phyloP scores from a whole-genome alignment of 495 filamentous ascomycete genomes.

The Niebla homalea region DNA sequence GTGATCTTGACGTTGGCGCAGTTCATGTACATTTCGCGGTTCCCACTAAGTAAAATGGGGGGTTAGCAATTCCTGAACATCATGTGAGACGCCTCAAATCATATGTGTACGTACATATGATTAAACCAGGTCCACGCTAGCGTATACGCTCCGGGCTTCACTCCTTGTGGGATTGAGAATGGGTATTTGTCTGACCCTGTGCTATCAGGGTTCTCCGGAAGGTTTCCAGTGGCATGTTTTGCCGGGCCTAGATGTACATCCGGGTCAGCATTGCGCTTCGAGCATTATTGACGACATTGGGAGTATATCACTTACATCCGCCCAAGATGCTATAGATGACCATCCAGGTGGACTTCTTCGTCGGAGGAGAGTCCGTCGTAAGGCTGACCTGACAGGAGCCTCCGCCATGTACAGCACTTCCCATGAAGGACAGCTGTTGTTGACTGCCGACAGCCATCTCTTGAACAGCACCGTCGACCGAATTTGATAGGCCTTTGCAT shows the following conservation, averaged over 20 bases:
- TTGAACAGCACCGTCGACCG: not conserved
- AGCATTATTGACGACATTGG: too few species aligned
- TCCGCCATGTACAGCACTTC: slow-evolving; percentile 11
- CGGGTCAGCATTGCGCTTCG: too few species aligned
- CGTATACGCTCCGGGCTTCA: slow-evolving; percentile 36
- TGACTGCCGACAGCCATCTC: slow-evolving; percentile 1
- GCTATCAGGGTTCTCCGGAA: slow-evolving; percentile 14
- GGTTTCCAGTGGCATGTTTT: slow-evolving; percentile 22
- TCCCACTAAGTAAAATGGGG: too few species aligned
- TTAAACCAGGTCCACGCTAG: slow-evolving; percentile 45
- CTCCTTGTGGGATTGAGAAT: slow-evolving; percentile 52
- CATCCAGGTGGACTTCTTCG: slow-evolving; percentile 23
- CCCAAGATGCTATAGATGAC: slow-evolving; percentile 30
- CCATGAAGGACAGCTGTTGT: slow-evolving; percentile 12
- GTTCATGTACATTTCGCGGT: slow-evolving; percentile 51
- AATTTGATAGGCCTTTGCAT: slow-evolving; percentile 44
- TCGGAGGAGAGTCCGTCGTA: slow-evolving; percentile 27
- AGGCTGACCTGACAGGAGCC: slow-evolving; percentile 34
- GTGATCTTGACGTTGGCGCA: slow-evolving; percentile 41
- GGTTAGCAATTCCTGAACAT: slow-evolving; percentile 38
- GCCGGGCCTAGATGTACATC: too few species aligned
- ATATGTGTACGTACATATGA: not conserved
- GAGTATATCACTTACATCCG: too few species aligned
- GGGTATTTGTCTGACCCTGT: slow-evolving; percentile 28
- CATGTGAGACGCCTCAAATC: not conserved